Evolutionary conservation across 768 basidiomycete genomes (phyloP).

Genomic region (Boletellus emodensis): DNA sequence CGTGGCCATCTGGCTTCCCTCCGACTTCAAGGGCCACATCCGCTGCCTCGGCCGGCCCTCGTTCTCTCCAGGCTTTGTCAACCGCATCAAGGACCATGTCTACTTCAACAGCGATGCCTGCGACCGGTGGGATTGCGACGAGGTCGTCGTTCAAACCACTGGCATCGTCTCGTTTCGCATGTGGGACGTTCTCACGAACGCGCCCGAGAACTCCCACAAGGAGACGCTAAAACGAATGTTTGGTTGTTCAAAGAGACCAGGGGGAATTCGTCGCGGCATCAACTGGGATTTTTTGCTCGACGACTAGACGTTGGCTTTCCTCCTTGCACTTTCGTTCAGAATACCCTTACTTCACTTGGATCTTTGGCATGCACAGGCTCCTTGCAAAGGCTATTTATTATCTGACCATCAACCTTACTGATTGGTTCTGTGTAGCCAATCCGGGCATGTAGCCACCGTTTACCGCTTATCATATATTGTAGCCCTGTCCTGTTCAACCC

Average conservation of each 20-base stretch:
- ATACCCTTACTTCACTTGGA: conserved; percentile 5
- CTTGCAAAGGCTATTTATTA: conserved; percentile 20
- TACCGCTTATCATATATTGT: conserved; percentile 19
- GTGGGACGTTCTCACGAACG: conserved; percentile 70
- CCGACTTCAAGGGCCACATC: conserved; percentile 72
- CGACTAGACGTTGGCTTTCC: conserved; percentile 38
- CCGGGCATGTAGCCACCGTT: conserved; percentile 25
- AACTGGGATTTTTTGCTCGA: conserved; percentile 82
- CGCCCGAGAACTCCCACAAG: conserved; percentile 58
- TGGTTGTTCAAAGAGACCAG: conserved; percentile 49
- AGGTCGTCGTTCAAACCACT: conserved; percentile 56
- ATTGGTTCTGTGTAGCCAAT: conserved; percentile 23
- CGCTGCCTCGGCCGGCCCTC: conserved; percentile 47
- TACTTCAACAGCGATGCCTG: conserved; percentile 41
- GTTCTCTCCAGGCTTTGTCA: conserved; percentile 71
- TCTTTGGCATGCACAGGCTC: conserved; percentile 8
- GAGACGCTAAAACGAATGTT: conserved; percentile 65
- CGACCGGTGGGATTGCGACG: conserved; percentile 46
- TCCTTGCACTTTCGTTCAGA: conserved; percentile 11
- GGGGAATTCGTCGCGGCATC: conserved; percentile 42
- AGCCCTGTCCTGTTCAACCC: conserved; percentile 7
- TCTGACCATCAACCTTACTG: conserved; percentile 1
- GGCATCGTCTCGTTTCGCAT: conserved; percentile 67
- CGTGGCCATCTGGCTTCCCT: conserved; percentile 74
- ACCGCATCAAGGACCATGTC: conserved; percentile 57